Conservation (phyloP, 176 grass and related monocot species). For the Areca catechu region DNA sequence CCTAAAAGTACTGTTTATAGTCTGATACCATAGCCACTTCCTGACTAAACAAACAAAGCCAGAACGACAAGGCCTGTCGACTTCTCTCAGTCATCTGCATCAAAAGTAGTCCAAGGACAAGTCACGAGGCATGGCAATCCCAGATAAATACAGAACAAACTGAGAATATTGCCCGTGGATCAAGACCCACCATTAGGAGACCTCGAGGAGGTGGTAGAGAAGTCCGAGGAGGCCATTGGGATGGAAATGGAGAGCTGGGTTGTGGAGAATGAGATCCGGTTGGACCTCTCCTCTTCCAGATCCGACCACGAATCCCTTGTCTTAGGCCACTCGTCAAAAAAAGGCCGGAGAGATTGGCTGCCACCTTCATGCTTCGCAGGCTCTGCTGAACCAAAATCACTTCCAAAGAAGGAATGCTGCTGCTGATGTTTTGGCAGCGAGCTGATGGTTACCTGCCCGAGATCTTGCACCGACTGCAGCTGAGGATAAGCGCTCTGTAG, state of each 20-base stretch:
- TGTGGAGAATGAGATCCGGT: slow-evolving; percentile 68
- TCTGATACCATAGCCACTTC: too few species aligned
- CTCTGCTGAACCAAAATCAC: background rate
- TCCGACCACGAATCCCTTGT: slow-evolving; percentile 74
- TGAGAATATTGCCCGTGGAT: background rate
- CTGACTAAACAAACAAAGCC: too few species aligned
- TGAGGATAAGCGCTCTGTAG: background rate
- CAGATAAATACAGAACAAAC: too few species aligned
- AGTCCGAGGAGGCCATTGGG: slow-evolving; percentile 62
- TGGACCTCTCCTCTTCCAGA: slow-evolving; percentile 64
- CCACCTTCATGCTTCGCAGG: background rate
- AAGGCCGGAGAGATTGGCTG: slow-evolving; percentile 66
- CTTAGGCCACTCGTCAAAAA: slow-evolving; percentile 94
- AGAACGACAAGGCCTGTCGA: too few species aligned
- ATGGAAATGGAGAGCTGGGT: slow-evolving; percentile 95
- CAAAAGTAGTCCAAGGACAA: too few species aligned
- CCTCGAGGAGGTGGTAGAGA: slow-evolving; percentile 20
- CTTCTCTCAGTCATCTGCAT: too few species aligned
- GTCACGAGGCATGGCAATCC: too few species aligned
- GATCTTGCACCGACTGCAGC: background rate
- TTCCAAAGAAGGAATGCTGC: background rate
- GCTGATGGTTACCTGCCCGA: background rate
- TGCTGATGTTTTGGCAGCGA: slow-evolving; percentile 7
- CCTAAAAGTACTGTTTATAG: too few species aligned
- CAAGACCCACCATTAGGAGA: slow-evolving; percentile 14